Evolutionary conservation across 78 protist species (phyloP), one percentile per base, ranked within the genome.

Genomic region (Dictyostelium brefeldianum): DNA sequence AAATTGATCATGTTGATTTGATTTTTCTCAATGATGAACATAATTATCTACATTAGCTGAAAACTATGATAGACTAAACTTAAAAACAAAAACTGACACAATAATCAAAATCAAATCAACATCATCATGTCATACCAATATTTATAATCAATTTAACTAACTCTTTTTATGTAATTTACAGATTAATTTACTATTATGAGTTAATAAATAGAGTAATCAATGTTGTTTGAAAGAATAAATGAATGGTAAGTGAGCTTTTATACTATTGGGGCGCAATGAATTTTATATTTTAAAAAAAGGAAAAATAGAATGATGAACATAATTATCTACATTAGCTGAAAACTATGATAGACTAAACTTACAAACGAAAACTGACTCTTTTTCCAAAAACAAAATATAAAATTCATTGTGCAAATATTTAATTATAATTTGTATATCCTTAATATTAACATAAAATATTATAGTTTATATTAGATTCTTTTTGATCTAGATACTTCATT

Each of bases 281-380:
- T 59, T 59, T 59, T 17, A 59, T 22, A 59, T 17, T 59, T 59
- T 18, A 8, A 59, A 18, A 22, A 17, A 9, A 59, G 22, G 12
- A 59, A 8, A 59, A 22, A 1, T 5, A 18, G 0, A 71, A 71
- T 71, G 78, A 71, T 71, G 78, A 71, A 5, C 25, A 6, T 41
- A 71, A 70, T 71, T 71, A 71, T 71, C 78, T 71, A 71, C 78
- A 71, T 71, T 71, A 71, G 29, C 78, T 71, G 78, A 71, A 71
- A 43, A 9, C 22, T 71, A 71, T 71, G 78, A 71, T 71, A 71
- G 78, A 71, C n/a, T 0, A 62, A 5, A 22, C 9, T 12, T 27
- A 65, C 73, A 65, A 22, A 25, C 29, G 11, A 18, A 64, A 65
- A 11, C 47, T 27, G 47, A 27, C 6, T 29, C n/a, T 14, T 14